A percentile compares a stretch with the other conserved stretches of the same genome.
Evolutionary conservation across 495 filamentous ascomycete genomes (phyloP).

Genomic region (Cercophora newfieldiana): DNA sequence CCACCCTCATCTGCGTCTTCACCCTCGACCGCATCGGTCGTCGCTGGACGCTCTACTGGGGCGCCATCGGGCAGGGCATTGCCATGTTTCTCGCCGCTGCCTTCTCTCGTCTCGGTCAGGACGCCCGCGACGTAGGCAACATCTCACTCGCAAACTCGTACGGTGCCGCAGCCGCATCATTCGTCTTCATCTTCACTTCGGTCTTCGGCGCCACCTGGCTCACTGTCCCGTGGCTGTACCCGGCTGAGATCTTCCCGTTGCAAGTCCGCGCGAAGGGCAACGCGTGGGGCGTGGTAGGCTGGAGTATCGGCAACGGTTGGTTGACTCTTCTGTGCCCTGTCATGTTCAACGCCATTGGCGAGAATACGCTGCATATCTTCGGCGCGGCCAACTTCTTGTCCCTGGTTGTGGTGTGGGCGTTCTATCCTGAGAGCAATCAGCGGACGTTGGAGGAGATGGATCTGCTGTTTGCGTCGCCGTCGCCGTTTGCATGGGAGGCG

Average conservation of each 20-base stretch:
- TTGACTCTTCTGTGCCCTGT: not conserved
- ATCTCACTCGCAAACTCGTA: constrained; percentile 34
- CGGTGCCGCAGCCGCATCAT: constrained; percentile 48
- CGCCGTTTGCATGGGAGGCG: not conserved
- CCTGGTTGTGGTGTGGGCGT: not conserved
- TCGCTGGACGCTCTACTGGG: not conserved
- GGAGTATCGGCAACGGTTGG: not conserved
- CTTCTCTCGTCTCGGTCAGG: constrained; percentile 33
- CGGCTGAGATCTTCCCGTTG: constrained; percentile 36
- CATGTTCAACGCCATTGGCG: constrained; percentile 11
- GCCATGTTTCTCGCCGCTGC: constrained; percentile 48
- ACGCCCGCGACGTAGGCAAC: constrained; percentile 20
- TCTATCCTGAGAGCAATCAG: constrained; percentile 1
- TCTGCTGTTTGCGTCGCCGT: not conserved
- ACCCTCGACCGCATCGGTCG: not conserved
- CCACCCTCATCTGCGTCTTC: not conserved
- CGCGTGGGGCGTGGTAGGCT: not conserved
- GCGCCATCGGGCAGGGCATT: constrained; percentile 24
- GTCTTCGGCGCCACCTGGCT: constrained; percentile 53
- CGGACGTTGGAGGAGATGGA: constrained; percentile 11
- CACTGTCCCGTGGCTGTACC: constrained; percentile 52
- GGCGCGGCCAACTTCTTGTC: constrained; percentile 3
- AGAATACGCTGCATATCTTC: constrained; percentile 8
- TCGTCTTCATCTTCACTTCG: constrained; percentile 54
- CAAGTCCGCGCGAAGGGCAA: constrained; percentile 13